Percentiles rank a stretch among this genome's conserved stretches.
Evolutionary conservation across 805 yeast species (phyloP).

Genomic region (Myxozyma mucilagina): DNA sequence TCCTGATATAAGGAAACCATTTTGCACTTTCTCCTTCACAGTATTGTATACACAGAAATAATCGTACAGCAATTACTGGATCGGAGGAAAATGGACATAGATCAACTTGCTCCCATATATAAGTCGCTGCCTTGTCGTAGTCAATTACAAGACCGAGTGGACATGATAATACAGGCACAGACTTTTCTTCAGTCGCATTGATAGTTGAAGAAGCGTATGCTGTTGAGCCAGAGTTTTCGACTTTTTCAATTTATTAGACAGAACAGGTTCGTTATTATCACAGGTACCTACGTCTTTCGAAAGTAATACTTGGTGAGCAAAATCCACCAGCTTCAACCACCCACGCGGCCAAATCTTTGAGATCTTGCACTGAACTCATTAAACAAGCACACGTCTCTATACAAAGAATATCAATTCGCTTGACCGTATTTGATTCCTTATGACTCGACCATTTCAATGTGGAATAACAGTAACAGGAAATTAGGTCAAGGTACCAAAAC

Average conservation of each 20-base stretch:
- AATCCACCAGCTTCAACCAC: constrained; percentile 18
- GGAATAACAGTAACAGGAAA: background rate
- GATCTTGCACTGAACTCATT: constrained; percentile 2
- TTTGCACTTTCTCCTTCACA: constrained; percentile 32
- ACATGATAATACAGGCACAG: constrained; percentile 14
- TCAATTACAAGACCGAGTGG: constrained; percentile 26
- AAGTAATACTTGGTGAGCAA: constrained; percentile 14
- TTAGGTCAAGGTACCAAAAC: background rate
- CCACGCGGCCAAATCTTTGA: constrained; percentile 19
- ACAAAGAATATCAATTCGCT: background rate
- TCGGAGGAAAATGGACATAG: constrained; percentile 8
- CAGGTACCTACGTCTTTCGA: constrained; percentile 6
- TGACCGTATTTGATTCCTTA: no score
- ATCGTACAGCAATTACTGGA: constrained; percentile 20
- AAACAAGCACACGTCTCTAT: background rate
- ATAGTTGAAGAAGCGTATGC: constrained; percentile 12
- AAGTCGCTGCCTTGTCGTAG: constrained; percentile 15
- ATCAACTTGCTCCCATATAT: constrained; percentile 1
- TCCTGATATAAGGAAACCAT: constrained; percentile 50
- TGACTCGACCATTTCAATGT: background rate
- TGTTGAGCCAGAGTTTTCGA: constrained; percentile 18
- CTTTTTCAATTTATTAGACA: background rate
- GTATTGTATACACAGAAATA: constrained; percentile 23
- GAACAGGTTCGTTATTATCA: background rate
- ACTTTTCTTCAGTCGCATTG: background rate